Evolutionary conservation across 345 rosid genomes (phyloP), one percentile per base, ranked within the genome.

Genomic region (Hibiscus mutabilis): DNA sequence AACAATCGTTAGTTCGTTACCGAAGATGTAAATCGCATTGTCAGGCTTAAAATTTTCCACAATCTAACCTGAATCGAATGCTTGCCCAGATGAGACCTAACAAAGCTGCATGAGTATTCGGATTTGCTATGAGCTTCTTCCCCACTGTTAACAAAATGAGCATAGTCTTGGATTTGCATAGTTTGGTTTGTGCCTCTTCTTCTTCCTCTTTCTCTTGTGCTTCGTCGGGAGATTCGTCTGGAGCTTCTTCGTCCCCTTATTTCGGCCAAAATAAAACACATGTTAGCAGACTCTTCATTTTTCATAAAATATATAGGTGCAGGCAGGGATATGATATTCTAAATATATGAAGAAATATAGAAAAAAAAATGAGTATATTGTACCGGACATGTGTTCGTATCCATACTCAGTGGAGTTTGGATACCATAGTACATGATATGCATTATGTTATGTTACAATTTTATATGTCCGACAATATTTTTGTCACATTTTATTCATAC

Each of bases 71-170:
- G 88, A 86, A 91, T 53, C 84, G 91, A 75, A 91, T 78, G 80
- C 83, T 74, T 55, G 97, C 89, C 97, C 93, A 91, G 16, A 86
- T 78, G 22, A 94, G 81, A 70, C 87, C 96, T 21, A 83, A 7
- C 56, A 84, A 27, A 62, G 97, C 81, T 69, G 92, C 92, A 80
- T 91, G 85, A 44, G 91, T 87, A 62, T 94, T 94, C 56, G 97
- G 98, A 78, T 91, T 94, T 66, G 60, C 53, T 37, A 87, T 27
- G 51, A 91, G 91, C 77, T 87, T 90, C 84, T 62, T 84, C 68
- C 83, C 91, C 66, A 89, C 96, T 42, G 78, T 83, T 70, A 78
- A 73, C 52, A 94, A 66, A 83, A 91, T 77, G 63, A 68, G 58
- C 75, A 72, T 57, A 55, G 85, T 71, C 76, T 85, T 81, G 40